A percentile compares a stretch with the other conserved stretches of the same genome.
Evolutionary conservation across 2,329 filamentous ascomycete species (phyloP).

Genomic region (Orbilia brochopaga): DNA sequence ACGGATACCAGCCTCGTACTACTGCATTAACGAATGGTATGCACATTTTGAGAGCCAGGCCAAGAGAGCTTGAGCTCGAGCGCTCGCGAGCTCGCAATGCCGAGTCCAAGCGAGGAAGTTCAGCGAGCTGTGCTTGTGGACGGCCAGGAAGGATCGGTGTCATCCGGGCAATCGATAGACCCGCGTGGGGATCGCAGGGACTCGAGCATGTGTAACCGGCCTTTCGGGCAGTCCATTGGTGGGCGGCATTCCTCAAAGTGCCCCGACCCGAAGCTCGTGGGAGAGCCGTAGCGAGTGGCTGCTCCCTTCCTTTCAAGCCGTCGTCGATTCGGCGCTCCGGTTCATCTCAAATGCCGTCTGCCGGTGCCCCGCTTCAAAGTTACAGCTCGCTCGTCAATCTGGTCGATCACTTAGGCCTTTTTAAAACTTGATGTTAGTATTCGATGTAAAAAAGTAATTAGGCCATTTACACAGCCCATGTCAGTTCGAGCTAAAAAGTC

Average conservation of each 20-base stretch:
- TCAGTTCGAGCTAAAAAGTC: neutral
- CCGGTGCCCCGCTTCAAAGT: no score
- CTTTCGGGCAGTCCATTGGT: conserved; percentile 20
- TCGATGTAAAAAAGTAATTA: neutral
- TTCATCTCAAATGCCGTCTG: neutral
- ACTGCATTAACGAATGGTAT: neutral
- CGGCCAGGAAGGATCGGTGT: conserved; percentile 12
- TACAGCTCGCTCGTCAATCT: no score
- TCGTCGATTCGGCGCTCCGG: neutral
- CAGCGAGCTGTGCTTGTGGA: neutral
- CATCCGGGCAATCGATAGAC: conserved; percentile 7
- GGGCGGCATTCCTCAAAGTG: conserved; percentile 19
- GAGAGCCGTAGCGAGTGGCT: neutral
- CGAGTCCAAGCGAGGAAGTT: neutral
- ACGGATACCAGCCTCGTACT: no score
- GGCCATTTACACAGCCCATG: neutral
- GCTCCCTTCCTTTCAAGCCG: conserved; percentile 9
- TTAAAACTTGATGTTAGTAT: no score
- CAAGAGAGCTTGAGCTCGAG: conserved; percentile 11
- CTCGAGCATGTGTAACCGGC: conserved; percentile 39
- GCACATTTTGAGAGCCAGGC: neutral
- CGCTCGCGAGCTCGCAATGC: conserved; percentile 16
- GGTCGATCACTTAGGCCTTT: no score
- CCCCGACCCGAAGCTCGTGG: conserved; percentile 30
- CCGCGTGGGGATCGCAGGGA: conserved; percentile 24